Conservation (phyloP, 345 rosid genomes). For the Aurinia saxatilis region DNA sequence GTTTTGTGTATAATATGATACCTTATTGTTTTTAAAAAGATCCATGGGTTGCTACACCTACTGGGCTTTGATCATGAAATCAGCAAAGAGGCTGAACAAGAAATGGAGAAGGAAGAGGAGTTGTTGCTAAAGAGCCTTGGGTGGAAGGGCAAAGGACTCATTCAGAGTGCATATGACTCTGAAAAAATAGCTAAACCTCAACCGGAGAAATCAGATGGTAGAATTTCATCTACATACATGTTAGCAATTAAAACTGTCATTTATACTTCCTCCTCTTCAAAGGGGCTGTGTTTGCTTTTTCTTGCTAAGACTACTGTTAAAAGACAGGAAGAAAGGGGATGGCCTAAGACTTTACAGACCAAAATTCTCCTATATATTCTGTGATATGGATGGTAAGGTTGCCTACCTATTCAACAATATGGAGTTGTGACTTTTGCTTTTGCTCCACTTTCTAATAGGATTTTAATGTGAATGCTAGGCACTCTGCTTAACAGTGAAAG, state of each 20-base stretch:
- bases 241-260: not conserved
- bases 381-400: constrained; percentile 93
- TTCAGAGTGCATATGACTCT: constrained; percentile 69
- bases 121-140: constrained; percentile 67
- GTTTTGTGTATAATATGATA: not conserved
- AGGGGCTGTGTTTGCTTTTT: constrained; percentile 5
- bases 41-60: constrained; percentile 89
- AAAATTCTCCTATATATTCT: constrained; percentile 90
- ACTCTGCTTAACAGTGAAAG: constrained; percentile 81
- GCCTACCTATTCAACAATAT: not conserved
- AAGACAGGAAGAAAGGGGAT: constrained; percentile 91
- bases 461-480: constrained; percentile 38
- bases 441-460: constrained; percentile 9
- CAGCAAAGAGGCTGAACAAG: constrained; percentile 85
- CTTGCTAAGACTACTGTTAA: constrained; percentile 36
- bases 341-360: constrained; percentile 80
- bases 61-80: constrained; percentile 96
- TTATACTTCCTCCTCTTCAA: not conserved
- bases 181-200: constrained; percentile 28
- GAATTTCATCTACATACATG: constrained; percentile 4
- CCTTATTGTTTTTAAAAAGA: constrained; percentile 32
- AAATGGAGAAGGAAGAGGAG: constrained; percentile 92
- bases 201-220: constrained; percentile 58
- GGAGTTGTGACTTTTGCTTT: constrained; percentile 8
- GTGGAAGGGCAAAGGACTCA: constrained; percentile 94